Conservation (phyloP, 2,329 filamentous ascomycete genomes). For the Aspergillus calidoustus region DNA sequence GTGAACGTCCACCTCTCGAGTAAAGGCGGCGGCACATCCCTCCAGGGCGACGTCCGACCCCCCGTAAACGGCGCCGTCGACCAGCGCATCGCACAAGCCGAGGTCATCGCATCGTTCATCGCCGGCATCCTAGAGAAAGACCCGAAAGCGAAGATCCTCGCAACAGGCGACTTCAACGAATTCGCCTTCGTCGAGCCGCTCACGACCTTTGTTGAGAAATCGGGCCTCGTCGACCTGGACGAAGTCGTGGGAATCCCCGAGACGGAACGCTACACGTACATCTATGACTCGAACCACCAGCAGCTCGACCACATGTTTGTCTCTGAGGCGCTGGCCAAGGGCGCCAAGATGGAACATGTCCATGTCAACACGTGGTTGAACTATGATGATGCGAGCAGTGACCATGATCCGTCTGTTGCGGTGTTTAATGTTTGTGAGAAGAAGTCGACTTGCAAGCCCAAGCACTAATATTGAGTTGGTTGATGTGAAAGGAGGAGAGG, state of each 20-base stretch:
- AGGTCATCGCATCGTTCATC: conserved; percentile 64
- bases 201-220: conserved; percentile 56
- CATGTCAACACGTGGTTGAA: conserved; percentile 73
- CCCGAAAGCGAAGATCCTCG: conserved; percentile 61
- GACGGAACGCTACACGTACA: conserved; percentile 70
- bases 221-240: conserved; percentile 66
- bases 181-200: conserved; percentile 68
- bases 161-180: conserved; percentile 74
- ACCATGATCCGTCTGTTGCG: conserved; percentile 72
- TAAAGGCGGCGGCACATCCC: conserved; percentile 67
- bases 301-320: conserved; percentile 73
- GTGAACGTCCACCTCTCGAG: conserved; percentile 71
- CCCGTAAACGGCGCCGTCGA: conserved; percentile 69
- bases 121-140: conserved; percentile 62
- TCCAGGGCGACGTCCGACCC: conserved; percentile 69
- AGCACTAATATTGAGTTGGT: neutral
- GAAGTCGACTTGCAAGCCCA: neutral
- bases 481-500: neutral
- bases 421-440: conserved; percentile 62
- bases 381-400: conserved; percentile 61
- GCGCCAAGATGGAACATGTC: conserved; percentile 61
- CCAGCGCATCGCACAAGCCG: conserved; percentile 60
- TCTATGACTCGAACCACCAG: conserved; percentile 72
- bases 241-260: conserved; percentile 58
- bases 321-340: conserved; percentile 56